These are phyloP conservation scores for Penicillium paneum DNA, from an alignment of 2,329 filamentous ascomycete species.

Conservation along the genomic window DNA sequence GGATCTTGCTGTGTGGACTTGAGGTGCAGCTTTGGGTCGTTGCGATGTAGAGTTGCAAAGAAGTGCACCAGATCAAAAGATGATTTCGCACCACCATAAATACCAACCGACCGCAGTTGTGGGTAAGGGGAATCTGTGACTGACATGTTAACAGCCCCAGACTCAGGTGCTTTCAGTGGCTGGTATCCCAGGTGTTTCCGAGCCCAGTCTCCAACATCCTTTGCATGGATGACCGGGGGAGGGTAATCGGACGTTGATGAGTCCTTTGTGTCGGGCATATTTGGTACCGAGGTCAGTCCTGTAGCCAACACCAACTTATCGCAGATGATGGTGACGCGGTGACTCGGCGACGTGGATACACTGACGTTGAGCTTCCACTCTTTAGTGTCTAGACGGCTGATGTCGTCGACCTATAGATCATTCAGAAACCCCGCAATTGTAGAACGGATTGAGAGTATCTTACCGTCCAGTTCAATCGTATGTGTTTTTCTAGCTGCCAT, in stretches of 20 bases:
- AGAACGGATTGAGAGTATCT: background rate
- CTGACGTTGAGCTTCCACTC: slow-evolving; percentile 24
- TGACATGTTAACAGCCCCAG: background rate
- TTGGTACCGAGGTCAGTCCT: slow-evolving; percentile 27
- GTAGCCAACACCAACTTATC: slow-evolving; percentile 31
- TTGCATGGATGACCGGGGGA: slow-evolving; percentile 21
- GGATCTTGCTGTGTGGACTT: slow-evolving; percentile 2
- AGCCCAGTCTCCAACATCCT: slow-evolving; percentile 23
- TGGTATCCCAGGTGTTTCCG: slow-evolving; percentile 23
- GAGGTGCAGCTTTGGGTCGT: slow-evolving; percentile 11
- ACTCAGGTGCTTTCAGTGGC: slow-evolving; percentile 5
- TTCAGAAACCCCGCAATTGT: background rate
- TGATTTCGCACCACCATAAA: slow-evolving; percentile 28
- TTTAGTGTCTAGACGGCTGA: slow-evolving; percentile 20
- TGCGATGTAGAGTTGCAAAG: slow-evolving; percentile 24
- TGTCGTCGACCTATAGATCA: slow-evolving; percentile 15
- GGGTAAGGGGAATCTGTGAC: background rate
- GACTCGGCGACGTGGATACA: background rate
- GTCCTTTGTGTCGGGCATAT: slow-evolving; percentile 12
- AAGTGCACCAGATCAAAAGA: slow-evolving; percentile 28
- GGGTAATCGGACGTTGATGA: background rate
- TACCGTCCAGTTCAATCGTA: slow-evolving; percentile 26
- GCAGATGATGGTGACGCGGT: slow-evolving; percentile 15
- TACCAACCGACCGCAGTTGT: slow-evolving; percentile 16
- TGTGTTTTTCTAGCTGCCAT: slow-evolving; percentile 21